phyloP scores from a whole-genome alignment of 352 stramenopile species.

The Phytophthora kernoviae region DNA sequence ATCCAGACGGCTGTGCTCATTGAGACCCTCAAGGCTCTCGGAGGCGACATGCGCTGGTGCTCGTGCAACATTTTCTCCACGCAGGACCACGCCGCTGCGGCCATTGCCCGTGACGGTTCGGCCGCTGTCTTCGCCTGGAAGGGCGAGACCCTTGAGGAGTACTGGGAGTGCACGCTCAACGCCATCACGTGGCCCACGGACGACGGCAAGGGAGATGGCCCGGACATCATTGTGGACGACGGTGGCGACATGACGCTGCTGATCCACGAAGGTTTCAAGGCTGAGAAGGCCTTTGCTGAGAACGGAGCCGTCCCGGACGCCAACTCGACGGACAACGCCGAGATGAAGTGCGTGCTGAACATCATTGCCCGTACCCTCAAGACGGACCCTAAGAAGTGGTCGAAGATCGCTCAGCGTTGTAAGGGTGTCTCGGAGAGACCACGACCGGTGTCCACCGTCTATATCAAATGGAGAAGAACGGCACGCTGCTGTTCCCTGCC shows the following conservation, averaged over 20 bases:
- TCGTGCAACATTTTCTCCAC: slow-evolving; percentile 99
- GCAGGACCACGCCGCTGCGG: slow-evolving; percentile 97
- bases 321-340: slow-evolving; percentile 95
- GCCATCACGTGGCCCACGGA: slow-evolving; percentile 96
- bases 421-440: slow-evolving; percentile 98
- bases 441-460: slow-evolving; percentile 98
- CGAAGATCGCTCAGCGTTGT: slow-evolving; percentile 94
- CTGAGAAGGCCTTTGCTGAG: slow-evolving; percentile 94
- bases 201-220: slow-evolving; percentile 96
- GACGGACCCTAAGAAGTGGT: slow-evolving; percentile 97
- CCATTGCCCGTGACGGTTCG: slow-evolving; percentile 95
- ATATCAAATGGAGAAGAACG: slow-evolving; percentile 98
- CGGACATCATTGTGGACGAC: slow-evolving; percentile 99
- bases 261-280: slow-evolving; percentile 99
- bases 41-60: slow-evolving; percentile 98
- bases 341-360: slow-evolving; percentile 99
- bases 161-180: slow-evolving; percentile 99
- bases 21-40: slow-evolving; percentile 97
- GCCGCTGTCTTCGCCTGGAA: slow-evolving; percentile 99
- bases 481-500: slow-evolving; percentile 95
- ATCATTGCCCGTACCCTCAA: slow-evolving; percentile 96
- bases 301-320: slow-evolving; percentile 95
- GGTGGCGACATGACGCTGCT: slow-evolving; percentile 99
- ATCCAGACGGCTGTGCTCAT: slow-evolving; percentile 99
- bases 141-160: slow-evolving; percentile 97